Evolutionary conservation across 2,329 filamentous ascomycete genomes (phyloP).

Genomic region (Fonsecaea multimorphosa): DNA sequence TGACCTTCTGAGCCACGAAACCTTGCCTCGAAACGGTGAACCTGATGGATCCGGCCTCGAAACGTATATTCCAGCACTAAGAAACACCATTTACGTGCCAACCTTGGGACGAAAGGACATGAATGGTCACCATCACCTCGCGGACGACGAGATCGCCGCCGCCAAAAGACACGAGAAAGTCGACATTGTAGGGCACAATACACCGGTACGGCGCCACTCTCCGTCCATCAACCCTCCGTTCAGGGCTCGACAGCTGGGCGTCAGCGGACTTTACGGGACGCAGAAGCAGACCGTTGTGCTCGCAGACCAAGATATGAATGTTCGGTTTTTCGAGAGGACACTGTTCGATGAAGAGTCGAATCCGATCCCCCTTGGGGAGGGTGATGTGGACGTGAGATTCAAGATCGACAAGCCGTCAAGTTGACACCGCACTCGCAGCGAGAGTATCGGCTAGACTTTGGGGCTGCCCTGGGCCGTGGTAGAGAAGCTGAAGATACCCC

Average conservation of each 20-base stretch:
- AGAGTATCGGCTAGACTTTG: not conserved
- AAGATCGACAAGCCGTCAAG: slow-evolving; percentile 46
- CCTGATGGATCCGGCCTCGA: slow-evolving; percentile 55
- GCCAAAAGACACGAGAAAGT: slow-evolving; percentile 42
- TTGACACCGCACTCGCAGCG: not conserved
- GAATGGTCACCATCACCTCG: slow-evolving; percentile 38
- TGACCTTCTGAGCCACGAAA: slow-evolving; percentile 60
- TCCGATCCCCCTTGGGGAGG: slow-evolving; percentile 53
- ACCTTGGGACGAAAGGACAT: slow-evolving; percentile 57
- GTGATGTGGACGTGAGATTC: slow-evolving; percentile 57
- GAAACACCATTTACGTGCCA: slow-evolving; percentile 67
- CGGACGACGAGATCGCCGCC: slow-evolving; percentile 48
- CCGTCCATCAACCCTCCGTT: slow-evolving; percentile 17
- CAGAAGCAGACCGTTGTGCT: slow-evolving; percentile 69
- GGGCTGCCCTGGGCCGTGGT: not conserved
- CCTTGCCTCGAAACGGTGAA: slow-evolving; percentile 55
- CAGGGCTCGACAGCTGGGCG: slow-evolving; percentile 44
- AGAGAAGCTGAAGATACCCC: no score
- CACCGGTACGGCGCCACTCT: slow-evolving; percentile 39
- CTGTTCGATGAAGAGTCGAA: slow-evolving; percentile 62
- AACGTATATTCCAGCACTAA: slow-evolving; percentile 61
- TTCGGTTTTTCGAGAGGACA: slow-evolving; percentile 68
- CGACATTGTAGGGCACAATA: slow-evolving; percentile 37
- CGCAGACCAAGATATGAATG: slow-evolving; percentile 60
- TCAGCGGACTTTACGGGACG: slow-evolving; percentile 65